A percentile compares a stretch with the other conserved stretches of the same genome.
Evolutionary conservation across 2,329 filamentous ascomycete species (phyloP).

Genomic region (Coniosporium tulheliwenetii): DNA sequence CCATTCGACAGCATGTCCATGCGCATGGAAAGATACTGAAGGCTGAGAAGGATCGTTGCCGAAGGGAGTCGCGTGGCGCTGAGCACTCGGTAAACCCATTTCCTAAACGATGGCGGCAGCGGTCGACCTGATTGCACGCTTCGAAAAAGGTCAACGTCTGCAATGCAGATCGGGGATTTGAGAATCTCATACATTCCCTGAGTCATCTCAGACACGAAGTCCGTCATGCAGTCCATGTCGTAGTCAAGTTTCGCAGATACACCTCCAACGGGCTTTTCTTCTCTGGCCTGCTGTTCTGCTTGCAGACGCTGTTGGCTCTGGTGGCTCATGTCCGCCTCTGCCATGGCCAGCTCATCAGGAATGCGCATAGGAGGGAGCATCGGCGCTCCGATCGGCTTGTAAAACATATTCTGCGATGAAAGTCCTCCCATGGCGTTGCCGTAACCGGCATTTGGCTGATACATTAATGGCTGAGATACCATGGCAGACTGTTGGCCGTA

Average conservation of each 20-base stretch:
- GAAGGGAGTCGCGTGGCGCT: slow-evolving; percentile 80
- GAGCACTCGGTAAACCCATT: slow-evolving; percentile 82
- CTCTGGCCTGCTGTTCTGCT: slow-evolving; percentile 31
- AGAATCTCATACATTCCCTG: slow-evolving; percentile 51
- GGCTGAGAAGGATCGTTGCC: slow-evolving; percentile 76
- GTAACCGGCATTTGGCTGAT: slow-evolving; percentile 9
- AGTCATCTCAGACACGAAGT: slow-evolving; percentile 86
- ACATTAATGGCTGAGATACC: slow-evolving; percentile 13
- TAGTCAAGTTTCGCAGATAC: slow-evolving; percentile 92
- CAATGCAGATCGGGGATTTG: slow-evolving; percentile 37
- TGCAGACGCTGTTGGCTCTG: slow-evolving; percentile 23
- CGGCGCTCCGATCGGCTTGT: slow-evolving; percentile 27
- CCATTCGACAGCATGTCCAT: slow-evolving; percentile 56
- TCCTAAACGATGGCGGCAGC: slow-evolving; percentile 63
- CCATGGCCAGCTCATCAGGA: slow-evolving; percentile 20
- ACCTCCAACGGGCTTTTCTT: slow-evolving; percentile 60
- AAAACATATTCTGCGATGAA: slow-evolving; percentile 20
- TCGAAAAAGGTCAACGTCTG: slow-evolving; percentile 48
- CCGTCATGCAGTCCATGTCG: slow-evolving; percentile 89
- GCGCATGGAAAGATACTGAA: slow-evolving; percentile 76
- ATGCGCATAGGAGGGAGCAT: slow-evolving; percentile 32
- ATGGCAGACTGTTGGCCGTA: slow-evolving; percentile 21
- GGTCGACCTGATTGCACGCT: slow-evolving; percentile 46
- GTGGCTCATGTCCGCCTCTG: slow-evolving; percentile 18
- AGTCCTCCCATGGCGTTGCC: slow-evolving; percentile 8